Evolutionary conservation across 225 moss, liverwort and hornwort genomes (phyloP), one percentile per base, ranked within the genome.

Genomic region (Pseudisothecium myosuroides): DNA sequence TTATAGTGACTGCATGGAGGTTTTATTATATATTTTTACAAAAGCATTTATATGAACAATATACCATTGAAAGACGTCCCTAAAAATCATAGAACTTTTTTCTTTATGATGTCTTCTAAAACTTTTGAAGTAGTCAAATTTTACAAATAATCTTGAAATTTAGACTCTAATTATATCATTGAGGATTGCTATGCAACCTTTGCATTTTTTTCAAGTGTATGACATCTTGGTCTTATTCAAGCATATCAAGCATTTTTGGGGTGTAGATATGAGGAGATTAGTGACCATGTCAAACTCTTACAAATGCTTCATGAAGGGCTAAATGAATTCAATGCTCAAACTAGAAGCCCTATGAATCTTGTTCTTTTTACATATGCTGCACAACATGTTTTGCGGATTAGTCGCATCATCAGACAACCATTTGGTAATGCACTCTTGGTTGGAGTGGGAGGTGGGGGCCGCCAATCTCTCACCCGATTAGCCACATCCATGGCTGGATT

Each of bases 381-480:
- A 55, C 94, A 96, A 60, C 96, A 97, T 89, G 90, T 97, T 17
- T 88, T 97, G 47, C 93, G 96, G 5, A 97, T 97, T 61, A 96
- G 97, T 81, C 96, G 97, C 81, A 96, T 97, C 58, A 95, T 98
- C 9, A 92, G 97, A 65, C 96, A 98, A 76, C 97, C 97, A 58
- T 97, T 96, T 88, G 96, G 96, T 5, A 96, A 96, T 90, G 96
- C 97, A 7, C 93, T 97, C 50, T 85, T 97, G 82, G 97, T 97
- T 1, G 97, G 97, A 54, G 95, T 97, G 14, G 96, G 96, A 86
- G 97, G 97, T 88, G 95, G 95, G 77, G 96, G 97, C 24, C 89
- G 97, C 32, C 96, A 96, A 82, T 97, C 97, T 9, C 93, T 97
- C 37, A 96, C 97, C 4, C 93, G 92, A 34, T 91, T 97, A 68